Evolutionary conservation across 352 stramenopile species (phyloP).

Genomic region (Vaucheria bursata): DNA sequence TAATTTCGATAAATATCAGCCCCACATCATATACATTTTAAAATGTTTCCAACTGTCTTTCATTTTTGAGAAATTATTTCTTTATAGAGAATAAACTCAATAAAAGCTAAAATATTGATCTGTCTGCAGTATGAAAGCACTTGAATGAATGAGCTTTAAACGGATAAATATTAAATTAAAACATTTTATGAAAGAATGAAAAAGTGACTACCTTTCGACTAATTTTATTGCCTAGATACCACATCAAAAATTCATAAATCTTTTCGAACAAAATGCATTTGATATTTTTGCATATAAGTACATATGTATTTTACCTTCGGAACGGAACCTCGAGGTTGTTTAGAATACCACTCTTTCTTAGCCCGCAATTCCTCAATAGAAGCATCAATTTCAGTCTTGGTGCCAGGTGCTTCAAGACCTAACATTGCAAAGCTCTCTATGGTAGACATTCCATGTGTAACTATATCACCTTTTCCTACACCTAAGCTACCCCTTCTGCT

Average conservation of each 20-base stretch:
- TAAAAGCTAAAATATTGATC: background rate
- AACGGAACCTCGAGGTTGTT: constrained; percentile 61
- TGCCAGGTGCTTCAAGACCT: constrained; percentile 70
- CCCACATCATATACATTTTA: background rate
- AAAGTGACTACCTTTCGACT: background rate
- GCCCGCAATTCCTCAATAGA: constrained; percentile 81
- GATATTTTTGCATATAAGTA: background rate
- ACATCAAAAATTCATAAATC: background rate
- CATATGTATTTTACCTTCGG: constrained; percentile 47
- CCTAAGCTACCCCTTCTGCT: constrained; percentile 40
- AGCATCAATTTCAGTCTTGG: constrained; percentile 59
- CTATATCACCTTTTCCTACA: constrained; percentile 45
- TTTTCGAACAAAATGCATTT: background rate
- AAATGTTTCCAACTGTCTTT: background rate
- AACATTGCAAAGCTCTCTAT: constrained; percentile 89
- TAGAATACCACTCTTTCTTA: constrained; percentile 80
- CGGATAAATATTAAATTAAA: too few relatives aligned
- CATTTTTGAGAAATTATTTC: background rate
- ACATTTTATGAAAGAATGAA: background rate
- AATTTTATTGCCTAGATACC: background rate
- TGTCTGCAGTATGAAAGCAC: background rate
- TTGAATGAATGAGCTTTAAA: background rate
- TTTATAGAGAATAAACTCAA: background rate
- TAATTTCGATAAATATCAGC: background rate
- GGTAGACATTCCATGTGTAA: constrained; percentile 71